Base-by-base conservation (phyloP, 202 grass and related monocot species). In the Schoenoplectus triqueter region DNA sequence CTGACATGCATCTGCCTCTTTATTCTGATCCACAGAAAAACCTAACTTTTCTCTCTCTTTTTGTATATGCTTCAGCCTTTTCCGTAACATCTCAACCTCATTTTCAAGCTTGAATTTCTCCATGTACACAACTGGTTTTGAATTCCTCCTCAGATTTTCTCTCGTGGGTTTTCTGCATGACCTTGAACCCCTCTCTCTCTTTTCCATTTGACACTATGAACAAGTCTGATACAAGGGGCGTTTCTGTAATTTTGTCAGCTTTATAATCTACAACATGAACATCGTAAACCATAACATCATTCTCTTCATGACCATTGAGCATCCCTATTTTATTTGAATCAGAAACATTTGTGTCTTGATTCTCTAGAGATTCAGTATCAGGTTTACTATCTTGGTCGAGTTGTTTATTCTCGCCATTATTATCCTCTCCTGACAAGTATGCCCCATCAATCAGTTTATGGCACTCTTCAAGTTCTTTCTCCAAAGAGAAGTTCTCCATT, bases 251-350 rank as follows among this genome's bases (percentile, higher is more conserved):
- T 14, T 50, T 21, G 67, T 62, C 71, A 11, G 10, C 19, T 22
- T 88, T 85, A 74, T 95, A 87, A 80, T 90, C 88, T 73, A 98
- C 85, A 56, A 98, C 95, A 91, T 96, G 91, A 19, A 96, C 94
- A 79, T 96, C 94, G 19, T 87, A 88, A 19, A 96, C 81, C 64
- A 83, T 84, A 19, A 78, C 85, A 65, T 94, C 57, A 86, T 21
- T 87, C 78, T 84, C 87, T 17, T 90, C 66, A 31, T 84, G 21
- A 84, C 44, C 69, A 19, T 54, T 63, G 67, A 46, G 74, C 0
- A 64, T 81, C n/a, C 54, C 48, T 14, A 67, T 62, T 78, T 75
- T 79, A 89, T 88, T 84, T 75, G 80, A 19, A 90, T 80, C 40
- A n/a, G 81, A 47, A 66, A 57, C 65, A 76, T 82, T 64, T 55